These are phyloP conservation scores for Candida krabiensis DNA, from an alignment of 805 yeast species.

Conservation along the genomic window DNA sequence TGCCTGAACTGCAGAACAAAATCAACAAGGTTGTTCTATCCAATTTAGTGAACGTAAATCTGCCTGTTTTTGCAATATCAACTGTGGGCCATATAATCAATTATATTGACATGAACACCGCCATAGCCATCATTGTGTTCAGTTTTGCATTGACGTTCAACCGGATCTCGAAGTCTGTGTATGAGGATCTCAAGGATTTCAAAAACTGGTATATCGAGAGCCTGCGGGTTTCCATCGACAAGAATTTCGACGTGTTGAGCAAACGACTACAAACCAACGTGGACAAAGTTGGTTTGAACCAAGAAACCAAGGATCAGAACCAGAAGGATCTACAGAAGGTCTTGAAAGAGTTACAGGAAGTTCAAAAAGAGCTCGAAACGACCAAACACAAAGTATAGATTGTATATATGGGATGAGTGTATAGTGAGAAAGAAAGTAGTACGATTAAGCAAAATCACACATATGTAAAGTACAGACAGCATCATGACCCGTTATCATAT, in stretches of 20 bases:
- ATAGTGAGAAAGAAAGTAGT: too few species aligned
- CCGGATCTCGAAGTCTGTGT: constrained; percentile 24
- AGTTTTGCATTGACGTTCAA: constrained; percentile 29
- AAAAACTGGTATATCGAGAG: constrained; percentile 27
- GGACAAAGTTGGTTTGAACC: constrained; percentile 12
- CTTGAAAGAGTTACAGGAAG: constrained; percentile 12
- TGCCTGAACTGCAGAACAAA: constrained; percentile 29
- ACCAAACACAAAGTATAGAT: too few species aligned
- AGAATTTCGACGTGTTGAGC: constrained; percentile 19
- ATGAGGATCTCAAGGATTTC: constrained; percentile 18
- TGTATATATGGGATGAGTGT: too few species aligned
- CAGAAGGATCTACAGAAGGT: constrained; percentile 13
- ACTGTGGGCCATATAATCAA: constrained; percentile 28
- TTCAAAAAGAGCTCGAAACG: constrained; percentile 11
- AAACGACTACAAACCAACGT: constrained; percentile 17
- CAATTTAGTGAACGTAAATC: constrained; percentile 25
- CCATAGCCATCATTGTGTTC: constrained; percentile 27
- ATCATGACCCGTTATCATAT: too few species aligned
- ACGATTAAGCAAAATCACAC: too few species aligned
- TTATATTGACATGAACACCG: constrained; percentile 28
- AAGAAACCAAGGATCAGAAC: constrained; percentile 10
- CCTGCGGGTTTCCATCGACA: constrained; percentile 27
- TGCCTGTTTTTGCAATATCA: constrained; percentile 26
- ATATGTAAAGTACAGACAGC: too few species aligned
- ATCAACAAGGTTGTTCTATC: constrained; percentile 25